Conservation (phyloP, 108 stramenopile species). For the Stephanodiscus minutulus region DNA sequence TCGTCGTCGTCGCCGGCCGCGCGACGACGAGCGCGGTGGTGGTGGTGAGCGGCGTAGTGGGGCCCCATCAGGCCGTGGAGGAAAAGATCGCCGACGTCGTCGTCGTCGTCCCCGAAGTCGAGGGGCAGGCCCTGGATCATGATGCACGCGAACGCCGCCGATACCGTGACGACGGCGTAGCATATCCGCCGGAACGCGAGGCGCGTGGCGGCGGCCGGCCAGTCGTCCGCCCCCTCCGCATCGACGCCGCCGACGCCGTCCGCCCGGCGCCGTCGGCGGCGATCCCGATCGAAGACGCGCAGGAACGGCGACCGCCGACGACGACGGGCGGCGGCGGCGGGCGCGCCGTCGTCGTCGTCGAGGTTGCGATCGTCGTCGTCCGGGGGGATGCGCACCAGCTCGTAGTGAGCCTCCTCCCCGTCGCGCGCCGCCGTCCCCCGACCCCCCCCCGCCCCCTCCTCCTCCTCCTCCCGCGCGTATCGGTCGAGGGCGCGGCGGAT, state of each 20-base stretch:
- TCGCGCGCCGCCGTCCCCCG: background rate
- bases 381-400: conserved; percentile 23
- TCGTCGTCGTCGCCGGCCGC: background rate
- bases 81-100: background rate
- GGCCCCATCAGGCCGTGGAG: conserved; percentile 28
- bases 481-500: conserved; percentile 26
- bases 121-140: conserved; percentile 22
- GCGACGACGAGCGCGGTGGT: conserved; percentile 8
- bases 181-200: conserved; percentile 30
- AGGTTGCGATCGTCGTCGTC: background rate
- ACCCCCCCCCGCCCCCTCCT: background rate
- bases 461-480: conserved; percentile 1
- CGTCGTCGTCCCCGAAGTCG: background rate
- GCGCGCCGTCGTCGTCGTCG: background rate
- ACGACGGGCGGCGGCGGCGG: no score
- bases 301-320: background rate
- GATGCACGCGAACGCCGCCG: conserved; percentile 28
- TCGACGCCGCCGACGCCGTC: background rate
- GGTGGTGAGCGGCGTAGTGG: conserved; percentile 25
- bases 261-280: background rate
- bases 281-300: background rate
- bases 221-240: background rate
- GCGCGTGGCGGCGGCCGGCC: background rate
- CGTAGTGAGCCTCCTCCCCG: background rate
- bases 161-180: conserved; percentile 25